Percentiles rank a stretch among this genome's conserved stretches.
Evolutionary conservation across 257 asterid species (phyloP).

Genomic region (Solanum virginianum): DNA sequence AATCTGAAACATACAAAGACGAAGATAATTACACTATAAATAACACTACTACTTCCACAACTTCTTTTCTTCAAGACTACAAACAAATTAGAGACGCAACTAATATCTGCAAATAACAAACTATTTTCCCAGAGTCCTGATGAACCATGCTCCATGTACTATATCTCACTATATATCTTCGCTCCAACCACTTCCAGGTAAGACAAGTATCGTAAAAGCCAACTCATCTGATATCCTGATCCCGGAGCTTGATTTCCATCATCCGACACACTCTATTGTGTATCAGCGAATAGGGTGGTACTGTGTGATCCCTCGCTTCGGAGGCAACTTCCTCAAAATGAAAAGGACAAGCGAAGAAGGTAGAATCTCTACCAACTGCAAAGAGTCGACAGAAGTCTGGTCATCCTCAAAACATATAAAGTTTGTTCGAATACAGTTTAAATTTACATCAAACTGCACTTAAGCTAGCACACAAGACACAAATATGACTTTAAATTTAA

Average conservation of each 20-base stretch:
- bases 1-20: background rate
- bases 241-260: background rate
- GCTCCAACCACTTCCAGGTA: background rate
- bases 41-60: background rate
- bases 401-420: background rate
- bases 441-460: background rate
- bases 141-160: background rate
- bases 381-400: background rate
- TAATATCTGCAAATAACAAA: background rate
- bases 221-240: background rate
- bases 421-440: background rate
- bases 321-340: conserved; percentile 93
- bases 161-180: background rate
- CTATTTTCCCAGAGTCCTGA: background rate
- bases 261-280: background rate
- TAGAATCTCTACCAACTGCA: conserved; percentile 78
- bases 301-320: conserved; percentile 81
- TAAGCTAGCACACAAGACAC: background rate
- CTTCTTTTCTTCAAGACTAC: background rate
- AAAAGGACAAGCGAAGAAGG: conserved; percentile 92
- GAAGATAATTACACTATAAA: background rate
- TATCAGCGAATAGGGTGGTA: conserved; percentile 81
- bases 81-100: background rate
- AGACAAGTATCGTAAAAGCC: conserved; percentile 1
- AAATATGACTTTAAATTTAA: background rate